Percentiles rank a stretch among this genome's conserved stretches.
Conservation (phyloP, 106 monocot genomes). For the Allium fistulosum region DNA sequence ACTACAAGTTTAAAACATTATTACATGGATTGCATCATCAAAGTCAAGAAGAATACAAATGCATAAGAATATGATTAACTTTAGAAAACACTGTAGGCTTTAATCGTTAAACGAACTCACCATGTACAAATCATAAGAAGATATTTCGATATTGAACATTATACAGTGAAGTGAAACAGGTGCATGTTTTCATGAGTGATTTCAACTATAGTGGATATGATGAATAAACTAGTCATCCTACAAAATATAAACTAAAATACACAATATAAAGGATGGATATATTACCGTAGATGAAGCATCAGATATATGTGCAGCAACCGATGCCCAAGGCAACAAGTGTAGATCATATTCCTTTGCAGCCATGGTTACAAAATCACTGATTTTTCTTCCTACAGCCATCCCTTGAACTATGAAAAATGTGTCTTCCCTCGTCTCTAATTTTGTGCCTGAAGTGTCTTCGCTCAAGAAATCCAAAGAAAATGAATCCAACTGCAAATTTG, state of each 20-base stretch:
- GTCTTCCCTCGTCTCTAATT: constrained; percentile 39
- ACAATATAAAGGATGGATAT: not conserved
- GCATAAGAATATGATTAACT: too few relatives aligned
- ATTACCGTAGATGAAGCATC: constrained; percentile 52
- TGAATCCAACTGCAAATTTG: constrained; percentile 40
- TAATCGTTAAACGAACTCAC: too few relatives aligned
- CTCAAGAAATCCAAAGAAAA: constrained; percentile 59
- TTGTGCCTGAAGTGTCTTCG: constrained; percentile 37
- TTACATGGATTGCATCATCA: too few relatives aligned
- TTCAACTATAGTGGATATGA: not conserved
- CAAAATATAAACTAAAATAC: not conserved
- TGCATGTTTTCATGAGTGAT: too few relatives aligned
- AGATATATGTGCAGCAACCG: constrained; percentile 85
- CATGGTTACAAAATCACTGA: constrained; percentile 57
- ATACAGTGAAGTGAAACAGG: too few relatives aligned
- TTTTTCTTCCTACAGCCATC: constrained; percentile 66
- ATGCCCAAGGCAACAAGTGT: constrained; percentile 86
- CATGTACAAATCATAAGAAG: too few relatives aligned
- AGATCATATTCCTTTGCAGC: constrained; percentile 85
- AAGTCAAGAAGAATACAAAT: too few relatives aligned
- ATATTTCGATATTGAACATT: too few relatives aligned
- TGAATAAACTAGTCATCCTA: not conserved
- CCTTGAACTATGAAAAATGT: constrained; percentile 78
- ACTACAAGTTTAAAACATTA: too few relatives aligned
- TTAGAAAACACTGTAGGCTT: too few relatives aligned